A percentile compares a stretch with the other conserved stretches of the same genome.
Evolutionary conservation across 2,329 filamentous ascomycete genomes (phyloP).

Genomic region (Parasarocladium wereldwijsianum): DNA sequence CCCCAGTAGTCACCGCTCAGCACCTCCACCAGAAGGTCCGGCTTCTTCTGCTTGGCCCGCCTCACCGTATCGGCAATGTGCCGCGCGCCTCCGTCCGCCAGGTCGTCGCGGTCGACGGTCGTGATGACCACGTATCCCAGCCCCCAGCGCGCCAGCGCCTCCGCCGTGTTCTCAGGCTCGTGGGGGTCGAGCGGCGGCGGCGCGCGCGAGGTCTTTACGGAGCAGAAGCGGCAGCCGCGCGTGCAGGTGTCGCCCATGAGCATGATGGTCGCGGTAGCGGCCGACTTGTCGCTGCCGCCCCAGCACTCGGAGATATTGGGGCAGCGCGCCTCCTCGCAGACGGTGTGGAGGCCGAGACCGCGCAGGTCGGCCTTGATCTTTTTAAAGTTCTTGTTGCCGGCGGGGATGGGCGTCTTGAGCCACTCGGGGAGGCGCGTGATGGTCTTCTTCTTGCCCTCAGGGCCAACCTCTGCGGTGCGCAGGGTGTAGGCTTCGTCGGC

Average conservation of each 20-base stretch:
- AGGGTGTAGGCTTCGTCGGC: constrained; percentile 42
- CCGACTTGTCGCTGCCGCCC: constrained; percentile 77
- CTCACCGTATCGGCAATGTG: constrained; percentile 92
- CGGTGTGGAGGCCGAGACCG: constrained; percentile 80
- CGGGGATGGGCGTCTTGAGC: constrained; percentile 92
- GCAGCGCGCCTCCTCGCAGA: constrained; percentile 94
- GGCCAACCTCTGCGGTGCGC: constrained; percentile 49
- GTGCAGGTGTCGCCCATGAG: constrained; percentile 98
- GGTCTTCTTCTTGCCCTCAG: constrained; percentile 45
- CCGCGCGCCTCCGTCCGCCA: constrained; percentile 71
- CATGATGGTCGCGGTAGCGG: constrained; percentile 97
- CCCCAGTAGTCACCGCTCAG: constrained; percentile 80
- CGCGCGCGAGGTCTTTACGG: constrained; percentile 72
- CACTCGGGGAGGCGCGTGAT: constrained; percentile 72
- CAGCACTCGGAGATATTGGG: constrained; percentile 98
- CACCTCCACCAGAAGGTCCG: constrained; percentile 66
- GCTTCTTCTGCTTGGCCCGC: constrained; percentile 77
- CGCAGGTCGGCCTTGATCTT: constrained; percentile 89
- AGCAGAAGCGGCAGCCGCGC: constrained; percentile 90
- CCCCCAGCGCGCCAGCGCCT: constrained; percentile 85
- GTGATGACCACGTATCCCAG: constrained; percentile 93
- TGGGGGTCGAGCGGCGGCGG: constrained; percentile 78
- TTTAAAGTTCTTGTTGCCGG: constrained; percentile 69
- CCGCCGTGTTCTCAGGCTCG: constrained; percentile 92
- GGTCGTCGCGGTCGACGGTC: constrained; percentile 83